Base-by-base conservation (phyloP, 2,329 filamentous ascomycete species). In the Ascochyta viciae-villosae region DNA sequence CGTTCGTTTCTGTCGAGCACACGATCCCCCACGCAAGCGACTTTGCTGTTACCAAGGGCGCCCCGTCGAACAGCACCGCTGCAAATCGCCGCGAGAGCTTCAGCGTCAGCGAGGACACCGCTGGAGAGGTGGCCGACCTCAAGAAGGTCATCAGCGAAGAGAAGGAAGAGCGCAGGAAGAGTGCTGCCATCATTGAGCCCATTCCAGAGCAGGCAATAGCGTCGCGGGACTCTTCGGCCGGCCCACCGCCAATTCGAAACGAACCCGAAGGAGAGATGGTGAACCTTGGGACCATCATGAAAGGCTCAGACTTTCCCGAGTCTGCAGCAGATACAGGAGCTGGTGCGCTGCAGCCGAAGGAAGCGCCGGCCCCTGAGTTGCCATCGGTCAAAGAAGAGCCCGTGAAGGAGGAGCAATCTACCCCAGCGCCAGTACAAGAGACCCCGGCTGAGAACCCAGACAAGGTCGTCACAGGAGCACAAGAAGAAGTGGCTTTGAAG, bases 1-100 rank as follows among this genome's bases (percentile, higher is more conserved):
- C 78, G 60, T 82, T 82, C 68, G 77, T 82, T 15, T 70, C 79
- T 13, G 79, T 82, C 60, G 78, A 77, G 55, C 69, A 67, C 52
- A 61, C 57, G 45, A 77, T 79, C 60, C 75, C 76, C 54, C 63
- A 65, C 48, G 54, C 46, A 44, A 56, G 56, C 46, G 51, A 63
- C 46, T 67, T 72, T 37, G 51, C 66, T 7, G 70, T 63, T 43
- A 63, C 60, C 47, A 68, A 72, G 50, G 68, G 65, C 50, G 58
- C 68, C 27, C 62, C 66, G 15, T 37, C 64, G 47, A 73, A 71
- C 61, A 73, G 71, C 61, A 61, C 68, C 16, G 53, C 60, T 43
- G 67, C 71, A 22, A 63, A 75, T 26, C 75, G 74, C 40, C 66
- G 75, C 42, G 72, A 74, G 58, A 80, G 78, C 74, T 80, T 80